phyloP scores from a whole-genome alignment of 2,329 filamentous ascomycete species.

The Lomentospora prolificans region DNA sequence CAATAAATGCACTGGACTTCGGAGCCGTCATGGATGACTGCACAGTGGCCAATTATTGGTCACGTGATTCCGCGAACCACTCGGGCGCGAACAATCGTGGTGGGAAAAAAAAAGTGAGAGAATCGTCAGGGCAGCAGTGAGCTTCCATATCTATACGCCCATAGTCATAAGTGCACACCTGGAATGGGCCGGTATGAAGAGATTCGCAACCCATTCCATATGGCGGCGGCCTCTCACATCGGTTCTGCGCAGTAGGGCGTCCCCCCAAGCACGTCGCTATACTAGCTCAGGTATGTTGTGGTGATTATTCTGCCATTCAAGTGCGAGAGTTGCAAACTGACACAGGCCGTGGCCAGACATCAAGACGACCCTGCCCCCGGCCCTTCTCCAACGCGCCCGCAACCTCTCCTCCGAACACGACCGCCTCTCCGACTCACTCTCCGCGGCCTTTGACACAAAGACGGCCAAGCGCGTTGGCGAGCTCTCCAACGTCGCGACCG shows the following conservation, averaged over 20 bases:
- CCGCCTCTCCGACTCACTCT: constrained; percentile 39
- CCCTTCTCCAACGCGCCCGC: constrained; percentile 50
- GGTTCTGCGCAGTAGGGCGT: neutral
- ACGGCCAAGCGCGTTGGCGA: constrained; percentile 53
- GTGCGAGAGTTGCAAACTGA: no score
- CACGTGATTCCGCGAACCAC: neutral
- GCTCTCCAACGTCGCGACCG: constrained; percentile 45
- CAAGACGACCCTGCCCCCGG: constrained; percentile 33
- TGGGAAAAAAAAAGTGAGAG: neutral
- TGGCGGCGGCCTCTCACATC: neutral
- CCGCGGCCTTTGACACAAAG: constrained; percentile 44
- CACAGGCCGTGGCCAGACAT: constrained; percentile 14
- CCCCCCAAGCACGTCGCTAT: neutral
- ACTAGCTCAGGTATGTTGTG: neutral
- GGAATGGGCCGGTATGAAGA: constrained; percentile 1
- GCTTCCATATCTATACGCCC: no score
- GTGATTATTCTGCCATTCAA: no score
- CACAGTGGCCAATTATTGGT: no score
- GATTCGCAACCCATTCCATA: neutral
- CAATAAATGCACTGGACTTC: no score
- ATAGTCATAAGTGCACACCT: no score
- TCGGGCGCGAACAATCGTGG: neutral
- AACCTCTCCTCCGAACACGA: constrained; percentile 48
- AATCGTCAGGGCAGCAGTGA: neutral
- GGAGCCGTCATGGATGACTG: no score